These are phyloP conservation scores for Bipolaris gigantea DNA, from an alignment of 2,329 filamentous ascomycete species.

Conservation along the genomic window DNA sequence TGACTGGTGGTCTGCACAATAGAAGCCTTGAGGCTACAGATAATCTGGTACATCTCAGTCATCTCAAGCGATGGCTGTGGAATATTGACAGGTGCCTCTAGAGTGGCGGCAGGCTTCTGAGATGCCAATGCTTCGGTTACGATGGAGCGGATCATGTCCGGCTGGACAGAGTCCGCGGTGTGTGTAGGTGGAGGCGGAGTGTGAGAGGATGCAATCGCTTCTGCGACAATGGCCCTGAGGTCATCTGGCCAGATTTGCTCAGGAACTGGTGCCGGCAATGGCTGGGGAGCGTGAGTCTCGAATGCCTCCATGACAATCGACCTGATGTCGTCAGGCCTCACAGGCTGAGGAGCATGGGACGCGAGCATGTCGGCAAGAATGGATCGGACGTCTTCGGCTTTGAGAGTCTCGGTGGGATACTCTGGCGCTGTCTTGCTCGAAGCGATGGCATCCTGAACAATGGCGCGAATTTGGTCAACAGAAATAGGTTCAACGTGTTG, in stretches of 20 bases:
- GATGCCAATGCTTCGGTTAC: conserved; percentile 39
- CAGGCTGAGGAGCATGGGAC: conserved; percentile 19
- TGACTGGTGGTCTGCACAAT: conserved; percentile 51
- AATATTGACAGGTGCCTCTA: conserved; percentile 40
- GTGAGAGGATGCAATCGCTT: conserved; percentile 32
- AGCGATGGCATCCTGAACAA: conserved; percentile 65
- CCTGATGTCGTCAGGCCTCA: conserved; percentile 29
- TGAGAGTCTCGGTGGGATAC: conserved; percentile 24
- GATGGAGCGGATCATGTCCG: conserved; percentile 41
- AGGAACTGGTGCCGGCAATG: conserved; percentile 26
- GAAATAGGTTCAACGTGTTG: conserved; percentile 27
- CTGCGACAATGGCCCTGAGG: conserved; percentile 56
- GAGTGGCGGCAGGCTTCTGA: conserved; percentile 31
- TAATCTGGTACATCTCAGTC: conserved; percentile 51
- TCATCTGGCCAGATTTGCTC: conserved; percentile 39
- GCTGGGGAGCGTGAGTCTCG: conserved; percentile 32
- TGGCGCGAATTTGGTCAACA: conserved; percentile 68
- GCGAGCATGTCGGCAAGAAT: conserved; percentile 30
- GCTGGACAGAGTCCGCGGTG: conserved; percentile 32
- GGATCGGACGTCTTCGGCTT: conserved; percentile 33
- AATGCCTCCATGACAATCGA: conserved; percentile 37
- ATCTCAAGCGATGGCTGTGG: conserved; percentile 43
- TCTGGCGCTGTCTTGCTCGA: conserved; percentile 42
- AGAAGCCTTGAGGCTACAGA: conserved; percentile 53
- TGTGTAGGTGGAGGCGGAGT: conserved; percentile 22